A percentile compares a stretch with the other conserved stretches of the same genome.
phyloP scores from a whole-genome alignment of 306 rosid genomes.

The Astragalus membranaceus region DNA sequence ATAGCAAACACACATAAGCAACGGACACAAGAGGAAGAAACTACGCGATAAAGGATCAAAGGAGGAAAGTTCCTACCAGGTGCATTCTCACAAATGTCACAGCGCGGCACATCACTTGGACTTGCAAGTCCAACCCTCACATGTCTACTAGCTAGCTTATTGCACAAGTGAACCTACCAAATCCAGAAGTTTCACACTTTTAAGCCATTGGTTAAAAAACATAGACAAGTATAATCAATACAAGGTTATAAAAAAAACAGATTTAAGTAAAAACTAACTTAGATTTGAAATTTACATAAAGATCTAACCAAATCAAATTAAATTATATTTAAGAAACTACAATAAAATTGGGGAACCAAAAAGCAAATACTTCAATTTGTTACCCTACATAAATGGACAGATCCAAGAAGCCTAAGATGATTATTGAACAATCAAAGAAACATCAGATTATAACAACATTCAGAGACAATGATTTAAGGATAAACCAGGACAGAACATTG shows the following conservation, averaged over 20 bases:
- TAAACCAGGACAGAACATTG: no score
- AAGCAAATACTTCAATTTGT: not conserved
- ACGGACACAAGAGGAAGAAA: not conserved
- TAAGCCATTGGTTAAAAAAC: not conserved
- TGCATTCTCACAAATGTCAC: slow-evolving; percentile 96
- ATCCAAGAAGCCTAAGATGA: not conserved
- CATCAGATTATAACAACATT: not conserved
- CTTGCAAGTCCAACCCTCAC: slow-evolving; percentile 92
- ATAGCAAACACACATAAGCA: slow-evolving; percentile 22
- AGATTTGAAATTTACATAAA: not conserved
- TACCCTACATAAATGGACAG: not conserved
- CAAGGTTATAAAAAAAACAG: no score
- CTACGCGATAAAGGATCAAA: not conserved
- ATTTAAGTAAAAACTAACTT: not conserved
- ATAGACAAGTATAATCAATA: slow-evolving; percentile 9
- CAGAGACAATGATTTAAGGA: not conserved
- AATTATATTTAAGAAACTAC: not conserved
- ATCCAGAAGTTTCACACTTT: no score
- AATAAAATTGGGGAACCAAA: not conserved
- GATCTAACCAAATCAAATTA: not conserved
- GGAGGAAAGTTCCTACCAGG: slow-evolving; percentile 50
- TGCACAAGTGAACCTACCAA: slow-evolving; percentile 89
- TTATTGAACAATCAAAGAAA: not conserved
- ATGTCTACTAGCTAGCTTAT: slow-evolving; percentile 93
- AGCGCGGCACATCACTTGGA: slow-evolving; percentile 87